These are phyloP conservation scores for Fraxinus velutina DNA, from an alignment of 305 asterid genomes.

Conservation along the genomic window DNA sequence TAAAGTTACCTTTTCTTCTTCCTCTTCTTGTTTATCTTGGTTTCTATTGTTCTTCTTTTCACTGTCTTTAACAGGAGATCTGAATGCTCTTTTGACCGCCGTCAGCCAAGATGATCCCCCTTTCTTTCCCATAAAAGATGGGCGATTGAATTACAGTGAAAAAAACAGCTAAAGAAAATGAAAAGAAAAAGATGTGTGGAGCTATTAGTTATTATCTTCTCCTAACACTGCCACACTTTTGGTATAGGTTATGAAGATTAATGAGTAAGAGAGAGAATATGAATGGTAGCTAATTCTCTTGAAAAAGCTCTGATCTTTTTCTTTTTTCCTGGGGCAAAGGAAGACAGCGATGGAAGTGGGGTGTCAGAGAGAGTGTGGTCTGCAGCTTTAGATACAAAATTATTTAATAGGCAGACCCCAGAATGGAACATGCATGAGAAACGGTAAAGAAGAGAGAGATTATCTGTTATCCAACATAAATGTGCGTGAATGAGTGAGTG, in stretches of 20 bases:
- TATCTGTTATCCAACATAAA: background rate
- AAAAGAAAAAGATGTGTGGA: background rate
- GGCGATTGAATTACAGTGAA: constrained; percentile 1
- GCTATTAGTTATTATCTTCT: background rate
- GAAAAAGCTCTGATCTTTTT: background rate
- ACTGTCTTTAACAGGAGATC: constrained; percentile 40
- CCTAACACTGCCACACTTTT: background rate
- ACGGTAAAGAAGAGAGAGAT: background rate
- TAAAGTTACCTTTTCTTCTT: constrained; percentile 31
- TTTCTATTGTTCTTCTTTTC: constrained; percentile 23
- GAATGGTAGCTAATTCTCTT: background rate
- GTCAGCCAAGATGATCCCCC: constrained; percentile 39
- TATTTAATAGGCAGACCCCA: constrained; percentile 1
- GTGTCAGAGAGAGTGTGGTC: constrained; percentile 16
- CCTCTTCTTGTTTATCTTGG: constrained; percentile 22
- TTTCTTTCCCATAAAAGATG: constrained; percentile 26
- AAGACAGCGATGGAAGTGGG: constrained; percentile 16
- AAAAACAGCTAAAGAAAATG: background rate
- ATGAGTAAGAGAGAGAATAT: background rate
- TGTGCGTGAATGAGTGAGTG: constrained; percentile 6
- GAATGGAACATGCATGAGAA: background rate
- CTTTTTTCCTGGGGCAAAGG: background rate
- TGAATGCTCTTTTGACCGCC: constrained; percentile 46
- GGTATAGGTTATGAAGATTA: background rate
- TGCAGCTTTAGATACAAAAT: constrained; percentile 17